phyloP scores from a whole-genome alignment of 805 yeast genomes.

The Candida morakotiae region DNA sequence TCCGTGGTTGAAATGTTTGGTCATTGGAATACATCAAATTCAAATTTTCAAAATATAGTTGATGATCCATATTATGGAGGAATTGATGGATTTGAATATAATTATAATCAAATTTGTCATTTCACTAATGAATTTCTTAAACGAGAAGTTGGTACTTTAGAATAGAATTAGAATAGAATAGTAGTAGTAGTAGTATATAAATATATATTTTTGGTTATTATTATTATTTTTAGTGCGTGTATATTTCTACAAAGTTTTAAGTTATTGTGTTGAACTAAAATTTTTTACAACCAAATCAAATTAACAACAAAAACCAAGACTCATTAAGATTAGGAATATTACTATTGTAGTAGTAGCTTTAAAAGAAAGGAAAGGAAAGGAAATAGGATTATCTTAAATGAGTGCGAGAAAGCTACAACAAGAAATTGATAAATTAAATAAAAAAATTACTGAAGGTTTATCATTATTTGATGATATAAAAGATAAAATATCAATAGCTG shows the following conservation, averaged over 20 bases:
- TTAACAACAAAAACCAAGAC: no score
- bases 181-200: no score
- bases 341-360: no score
- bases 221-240: no score
- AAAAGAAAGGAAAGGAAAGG: no score
- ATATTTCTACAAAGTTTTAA: neutral
- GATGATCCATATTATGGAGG: slow-evolving; percentile 96
- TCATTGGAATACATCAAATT: slow-evolving; percentile 50
- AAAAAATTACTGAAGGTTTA: slow-evolving; percentile 86
- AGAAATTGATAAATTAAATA: slow-evolving; percentile 92
- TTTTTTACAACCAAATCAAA: neutral
- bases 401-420: slow-evolving; percentile 45
- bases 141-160: slow-evolving; percentile 34
- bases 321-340: no score
- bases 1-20: slow-evolving; percentile 69
- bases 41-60: slow-evolving; percentile 51
- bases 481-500: slow-evolving; percentile 78
- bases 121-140: slow-evolving; percentile 70
- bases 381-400: no score
- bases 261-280: slow-evolving; percentile 1
- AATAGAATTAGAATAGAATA: slow-evolving; percentile 5
- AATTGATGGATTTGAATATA: slow-evolving; percentile 71
- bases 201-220: neutral
- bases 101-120: slow-evolving; percentile 69
- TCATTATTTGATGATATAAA: slow-evolving; percentile 79